Base-by-base conservation (phyloP, 2,329 filamentous ascomycete genomes). In the Coniochaeta ligniaria region DNA sequence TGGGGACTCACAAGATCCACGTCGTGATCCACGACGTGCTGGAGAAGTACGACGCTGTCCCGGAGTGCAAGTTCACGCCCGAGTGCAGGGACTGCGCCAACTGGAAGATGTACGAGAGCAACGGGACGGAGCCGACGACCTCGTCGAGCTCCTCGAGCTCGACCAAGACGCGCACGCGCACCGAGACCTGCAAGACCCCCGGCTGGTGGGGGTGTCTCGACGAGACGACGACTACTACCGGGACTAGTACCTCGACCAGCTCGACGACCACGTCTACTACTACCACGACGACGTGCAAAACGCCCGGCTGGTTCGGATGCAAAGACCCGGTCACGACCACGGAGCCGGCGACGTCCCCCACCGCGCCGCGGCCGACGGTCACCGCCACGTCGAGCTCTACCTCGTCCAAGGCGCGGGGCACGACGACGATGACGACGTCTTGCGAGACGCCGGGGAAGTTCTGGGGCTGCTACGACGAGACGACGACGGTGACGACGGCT, bases 31-130 rank as follows among this genome's bases (percentile, higher is more conserved):
- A 87, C 61, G 91, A 96, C 71, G 91, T 99, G 3, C 83, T 98
- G 63, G 82, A 89, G 68, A 87, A 87, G 67, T 98, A 98, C 69
- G 89, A 96, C 63, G 77, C 80, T 3, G 91, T 96, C 0, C 90
- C 95, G 0, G 77, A 84, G 65, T 98, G 95, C 74, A 83, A 83
- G 59, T 80, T 83, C 33, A 93, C 94, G 7, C 81, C 86, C 24
- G 88, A 92, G 59, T 98, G 95, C 71, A 86, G 90, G 45, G 95
- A 99, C 72, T 98, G 94, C 69, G 91, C 85, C 61, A 87, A 89
- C 60, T 98, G 95, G 95, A 96, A 96, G 69, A 96, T 92, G 80
- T 96, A 91, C 70, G 89, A 93, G 73, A 96, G 92, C 72, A 97
- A 97, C 71, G 90, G 90, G 33, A 95, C 90, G 1, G 89, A 93